Conservation (phyloP, 257 asterid species). For the Forsythia viridissima region DNA sequence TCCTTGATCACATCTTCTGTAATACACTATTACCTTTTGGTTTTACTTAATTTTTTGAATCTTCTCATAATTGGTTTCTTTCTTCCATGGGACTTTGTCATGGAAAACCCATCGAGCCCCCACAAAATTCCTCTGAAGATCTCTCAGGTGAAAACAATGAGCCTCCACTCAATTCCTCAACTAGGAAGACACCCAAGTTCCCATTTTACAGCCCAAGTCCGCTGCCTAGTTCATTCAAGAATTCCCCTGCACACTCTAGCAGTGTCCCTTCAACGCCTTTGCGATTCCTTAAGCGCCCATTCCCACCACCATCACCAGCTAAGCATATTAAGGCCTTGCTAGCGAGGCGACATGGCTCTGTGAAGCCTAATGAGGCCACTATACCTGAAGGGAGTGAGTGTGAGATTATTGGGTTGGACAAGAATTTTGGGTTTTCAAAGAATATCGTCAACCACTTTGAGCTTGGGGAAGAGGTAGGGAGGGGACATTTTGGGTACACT, state of each 20-base stretch:
- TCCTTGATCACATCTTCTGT: not conserved
- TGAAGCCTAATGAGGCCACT: constrained; percentile 54
- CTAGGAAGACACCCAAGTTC: constrained; percentile 82
- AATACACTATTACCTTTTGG: not conserved
- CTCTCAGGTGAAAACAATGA: constrained; percentile 54
- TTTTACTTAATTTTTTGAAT: constrained; percentile 14
- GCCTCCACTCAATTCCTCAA: constrained; percentile 41
- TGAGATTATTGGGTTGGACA: constrained; percentile 50
- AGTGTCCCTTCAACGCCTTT: constrained; percentile 53
- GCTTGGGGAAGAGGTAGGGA: constrained; percentile 65
- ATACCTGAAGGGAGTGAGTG: constrained; percentile 63
- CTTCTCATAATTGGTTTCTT: constrained; percentile 35
- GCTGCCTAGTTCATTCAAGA: constrained; percentile 45
- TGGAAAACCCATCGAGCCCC: constrained; percentile 81
- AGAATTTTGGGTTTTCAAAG: constrained; percentile 54
- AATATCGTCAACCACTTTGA: constrained; percentile 43
- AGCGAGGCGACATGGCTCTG: constrained; percentile 54
- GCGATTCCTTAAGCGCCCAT: constrained; percentile 45
- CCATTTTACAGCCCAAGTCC: constrained; percentile 91
- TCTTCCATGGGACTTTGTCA: constrained; percentile 92
- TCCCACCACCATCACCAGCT: constrained; percentile 63
- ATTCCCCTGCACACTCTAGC: constrained; percentile 45
- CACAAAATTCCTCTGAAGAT: constrained; percentile 53
- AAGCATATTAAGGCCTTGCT: constrained; percentile 57
- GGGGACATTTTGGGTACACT: constrained; percentile 72